Conservation (phyloP, 2,329 filamentous ascomycete species). For the Ambrosiella cleistominuta region DNA sequence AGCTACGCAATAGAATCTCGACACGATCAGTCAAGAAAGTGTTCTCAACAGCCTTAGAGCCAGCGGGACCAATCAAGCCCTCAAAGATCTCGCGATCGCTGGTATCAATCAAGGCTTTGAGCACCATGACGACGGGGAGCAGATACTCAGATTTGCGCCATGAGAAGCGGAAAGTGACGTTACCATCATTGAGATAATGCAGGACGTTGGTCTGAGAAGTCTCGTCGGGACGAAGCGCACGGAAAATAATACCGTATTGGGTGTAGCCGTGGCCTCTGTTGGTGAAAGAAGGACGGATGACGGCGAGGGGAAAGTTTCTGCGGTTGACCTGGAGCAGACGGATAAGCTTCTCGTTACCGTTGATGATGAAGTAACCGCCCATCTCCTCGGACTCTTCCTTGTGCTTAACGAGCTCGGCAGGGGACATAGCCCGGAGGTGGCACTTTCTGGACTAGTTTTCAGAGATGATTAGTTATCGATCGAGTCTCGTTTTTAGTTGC, state of each 20-base stretch:
- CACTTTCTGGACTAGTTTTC: conserved; percentile 62
- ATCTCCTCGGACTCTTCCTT: conserved; percentile 95
- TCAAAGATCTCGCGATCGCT: conserved; percentile 95
- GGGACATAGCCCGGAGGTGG: conserved; percentile 73
- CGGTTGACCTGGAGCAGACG: conserved; percentile 79
- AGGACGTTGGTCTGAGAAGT: conserved; percentile 95
- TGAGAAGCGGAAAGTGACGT: conserved; percentile 91
- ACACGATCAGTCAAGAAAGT: conserved; percentile 92
- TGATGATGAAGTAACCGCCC: conserved; percentile 93
- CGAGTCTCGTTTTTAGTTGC: neutral
- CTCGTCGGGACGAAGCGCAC: conserved; percentile 89
- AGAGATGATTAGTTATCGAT: conserved; percentile 1
- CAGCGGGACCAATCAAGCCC: conserved; percentile 62
- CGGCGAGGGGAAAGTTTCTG: conserved; percentile 90
- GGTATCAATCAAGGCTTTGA: conserved; percentile 88
- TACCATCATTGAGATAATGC: conserved; percentile 89
- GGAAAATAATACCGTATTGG: conserved; percentile 74
- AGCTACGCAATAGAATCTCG: conserved; percentile 78
- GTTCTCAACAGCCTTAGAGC: conserved; percentile 62
- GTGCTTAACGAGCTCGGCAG: conserved; percentile 60
- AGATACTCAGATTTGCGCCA: conserved; percentile 96
- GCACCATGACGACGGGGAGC: conserved; percentile 88
- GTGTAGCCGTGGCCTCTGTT: conserved; percentile 80
- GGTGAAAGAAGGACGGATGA: conserved; percentile 74
- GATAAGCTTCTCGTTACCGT: conserved; percentile 93